Evolutionary conservation across 306 rosid genomes (phyloP), one percentile per base, ranked within the genome.

Genomic region (Abrus precatorius): DNA sequence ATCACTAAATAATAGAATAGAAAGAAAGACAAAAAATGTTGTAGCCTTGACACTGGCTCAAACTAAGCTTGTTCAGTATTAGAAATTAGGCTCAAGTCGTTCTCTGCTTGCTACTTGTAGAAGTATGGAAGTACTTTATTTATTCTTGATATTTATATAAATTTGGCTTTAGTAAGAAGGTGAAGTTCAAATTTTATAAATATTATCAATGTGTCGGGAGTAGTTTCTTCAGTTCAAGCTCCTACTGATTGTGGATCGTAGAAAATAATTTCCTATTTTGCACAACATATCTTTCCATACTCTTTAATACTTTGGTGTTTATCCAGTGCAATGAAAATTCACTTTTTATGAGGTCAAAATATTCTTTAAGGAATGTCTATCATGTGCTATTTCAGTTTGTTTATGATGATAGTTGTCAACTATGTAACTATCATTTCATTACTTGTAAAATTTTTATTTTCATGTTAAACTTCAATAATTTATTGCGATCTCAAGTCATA

Each of bases 401-500:
- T 29, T 52, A 29, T 72, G 70, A 55, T 56, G 50, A 8, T 29
- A 14, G 72, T 6, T 59, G 6, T 50, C n/a, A 61, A 29, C 55
- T 11, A 69, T 59, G 72, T 34, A 11, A 62, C 69, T 55, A 38
- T 45, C 30, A 63, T 52, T 80, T 8, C 33, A 2, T 67, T 80
- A 52, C 11, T 48, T 78, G 14, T 36, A 56, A 77, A 2, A 36
- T 32, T 47, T 67, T 38, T 32, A 27, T 61, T 63, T 49, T 62
- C 29, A 38, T 38, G 55, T 0, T 28, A 64, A 75, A 43, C 60
- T 60, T 79, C 38, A 49, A 2, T 50, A 50, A 50, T 75, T 75
- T 66, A 20, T 48, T 83, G 70, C 50, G 45, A 66, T 76, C 74
- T 69, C 41, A 45, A 38, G 81, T 40, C 53, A 54, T 57, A 43